Conservation (phyloP, 495 filamentous ascomycete genomes). For the Friedmanniomyces endolithicus region DNA sequence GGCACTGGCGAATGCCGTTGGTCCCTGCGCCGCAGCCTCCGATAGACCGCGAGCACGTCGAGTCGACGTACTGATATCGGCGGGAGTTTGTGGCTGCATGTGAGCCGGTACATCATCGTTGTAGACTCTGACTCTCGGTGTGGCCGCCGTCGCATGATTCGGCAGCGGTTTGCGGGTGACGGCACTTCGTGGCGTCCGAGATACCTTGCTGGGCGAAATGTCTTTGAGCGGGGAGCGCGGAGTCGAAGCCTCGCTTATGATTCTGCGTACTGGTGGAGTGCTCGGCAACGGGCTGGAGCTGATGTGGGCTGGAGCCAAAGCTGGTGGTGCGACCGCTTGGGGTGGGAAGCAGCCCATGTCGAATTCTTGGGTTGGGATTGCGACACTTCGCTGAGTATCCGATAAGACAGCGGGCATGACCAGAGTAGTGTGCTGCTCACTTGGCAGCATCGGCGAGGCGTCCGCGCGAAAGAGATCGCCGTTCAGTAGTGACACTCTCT, state of each 20-base stretch:
- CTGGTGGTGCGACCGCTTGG: not conserved
- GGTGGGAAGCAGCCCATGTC: not conserved
- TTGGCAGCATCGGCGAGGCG: not conserved
- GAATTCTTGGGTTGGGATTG: not conserved
- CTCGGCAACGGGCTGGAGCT: conserved; percentile 1
- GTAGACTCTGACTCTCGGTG: conserved; percentile 15
- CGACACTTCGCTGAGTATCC: not conserved
- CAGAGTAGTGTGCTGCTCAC: not conserved
- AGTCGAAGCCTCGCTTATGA: not conserved
- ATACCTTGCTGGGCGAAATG: not conserved
- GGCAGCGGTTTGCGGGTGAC: conserved; percentile 7
- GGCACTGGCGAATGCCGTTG: not conserved
- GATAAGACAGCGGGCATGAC: not conserved
- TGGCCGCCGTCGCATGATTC: not conserved
- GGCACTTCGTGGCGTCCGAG: not conserved
- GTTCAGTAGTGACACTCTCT: conserved; percentile 8
- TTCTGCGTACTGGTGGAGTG: not conserved
- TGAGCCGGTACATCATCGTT: conserved; percentile 1
- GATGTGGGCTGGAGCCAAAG: not conserved
- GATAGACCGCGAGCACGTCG: conserved; percentile 3
- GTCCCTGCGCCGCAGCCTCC: not conserved
- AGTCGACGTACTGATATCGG: conserved; percentile 3
- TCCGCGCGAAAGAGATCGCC: conserved; percentile 14
- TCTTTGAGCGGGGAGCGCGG: not conserved
- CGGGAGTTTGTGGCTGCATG: conserved; percentile 15